Base-by-base conservation (phyloP, 768 basidiomycete genomes). In the Leccinum truebloodii region DNA sequence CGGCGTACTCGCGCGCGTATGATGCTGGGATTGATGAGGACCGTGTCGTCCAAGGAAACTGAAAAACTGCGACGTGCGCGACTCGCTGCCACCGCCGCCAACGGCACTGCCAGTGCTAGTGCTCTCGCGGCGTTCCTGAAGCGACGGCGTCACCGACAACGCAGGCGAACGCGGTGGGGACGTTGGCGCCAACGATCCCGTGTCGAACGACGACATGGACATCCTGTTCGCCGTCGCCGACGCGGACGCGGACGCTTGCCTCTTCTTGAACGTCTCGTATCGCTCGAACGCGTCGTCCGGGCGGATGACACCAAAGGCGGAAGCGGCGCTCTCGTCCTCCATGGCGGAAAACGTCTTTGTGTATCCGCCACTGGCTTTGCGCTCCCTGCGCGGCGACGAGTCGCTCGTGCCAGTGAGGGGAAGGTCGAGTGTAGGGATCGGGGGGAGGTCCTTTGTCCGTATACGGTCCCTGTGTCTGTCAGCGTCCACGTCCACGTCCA, bases 241-340 rank as follows among this genome's bases (percentile, higher is more conserved):
- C 1, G 49, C 52, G 10, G 59, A 61, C 0, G 61, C 52, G 1
- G 66, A 59, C 3, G 44, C 20, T 55, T 82, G 80, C 49, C 74
- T 76, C 67, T 85, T 84, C 69, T 85, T 85, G 75, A 88, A 95
- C n/a, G 86, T 79, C 71, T 95, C 92, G 69, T 96, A 97, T 39
- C 93, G 81, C 59, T 92, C 91, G 71, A 89, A 96, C 0, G 95
- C 95, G 71, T 96, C 94, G 66, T 94, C 89, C 39, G 90, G 76
- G 6, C 73, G 78, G 4, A 62, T 4, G 35, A 65, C 35, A 9
- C 62, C 57, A 37, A 61, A 62, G 3, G 72, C 66, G 30, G 68
- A 4, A 13, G 34, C 61, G 68, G 16, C 46, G 55, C 3, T 16
- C 18, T 50, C 59, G 14, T 26, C 26, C 7, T 57, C 56, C 32